phyloP scores from a whole-genome alignment of 768 basidiomycete species.

The Podaxis pistillaris region DNA sequence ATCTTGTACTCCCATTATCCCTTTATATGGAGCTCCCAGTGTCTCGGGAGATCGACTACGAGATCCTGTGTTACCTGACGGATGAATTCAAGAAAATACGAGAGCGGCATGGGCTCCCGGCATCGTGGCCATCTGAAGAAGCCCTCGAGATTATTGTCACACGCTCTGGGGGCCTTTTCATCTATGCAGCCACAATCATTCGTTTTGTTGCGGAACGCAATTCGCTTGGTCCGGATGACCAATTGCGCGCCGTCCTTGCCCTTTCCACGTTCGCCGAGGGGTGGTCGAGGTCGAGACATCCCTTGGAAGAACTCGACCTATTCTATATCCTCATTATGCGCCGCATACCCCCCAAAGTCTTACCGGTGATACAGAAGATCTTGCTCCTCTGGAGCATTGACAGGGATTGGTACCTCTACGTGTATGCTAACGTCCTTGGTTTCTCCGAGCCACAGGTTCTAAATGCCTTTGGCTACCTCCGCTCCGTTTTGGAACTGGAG shows the following conservation, averaged over 20 bases:
- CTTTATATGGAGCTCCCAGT: slow-evolving; percentile 6
- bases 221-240: slow-evolving; percentile 1
- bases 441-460: background rate
- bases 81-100: slow-evolving; percentile 7
- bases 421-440: background rate
- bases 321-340: background rate
- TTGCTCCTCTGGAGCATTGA: background rate
- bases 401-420: background rate
- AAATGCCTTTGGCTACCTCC: background rate
- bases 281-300: background rate
- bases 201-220: slow-evolving; percentile 14
- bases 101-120: background rate
- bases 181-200: slow-evolving; percentile 6
- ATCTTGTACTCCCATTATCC: background rate
- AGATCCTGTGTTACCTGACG: slow-evolving; percentile 12
- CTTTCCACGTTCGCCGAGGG: background rate
- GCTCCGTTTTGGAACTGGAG: background rate
- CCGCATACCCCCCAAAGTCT: background rate
- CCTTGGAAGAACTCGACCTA: background rate
- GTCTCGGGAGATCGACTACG: slow-evolving; percentile 8
- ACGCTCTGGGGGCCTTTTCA: slow-evolving; percentile 4
- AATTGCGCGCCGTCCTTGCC: background rate
- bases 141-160: background rate
- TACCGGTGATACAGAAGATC: background rate
- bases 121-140: slow-evolving; percentile 13